Base-by-base conservation (phyloP, 2,329 filamentous ascomycete genomes). In the Colletotrichum lini region DNA sequence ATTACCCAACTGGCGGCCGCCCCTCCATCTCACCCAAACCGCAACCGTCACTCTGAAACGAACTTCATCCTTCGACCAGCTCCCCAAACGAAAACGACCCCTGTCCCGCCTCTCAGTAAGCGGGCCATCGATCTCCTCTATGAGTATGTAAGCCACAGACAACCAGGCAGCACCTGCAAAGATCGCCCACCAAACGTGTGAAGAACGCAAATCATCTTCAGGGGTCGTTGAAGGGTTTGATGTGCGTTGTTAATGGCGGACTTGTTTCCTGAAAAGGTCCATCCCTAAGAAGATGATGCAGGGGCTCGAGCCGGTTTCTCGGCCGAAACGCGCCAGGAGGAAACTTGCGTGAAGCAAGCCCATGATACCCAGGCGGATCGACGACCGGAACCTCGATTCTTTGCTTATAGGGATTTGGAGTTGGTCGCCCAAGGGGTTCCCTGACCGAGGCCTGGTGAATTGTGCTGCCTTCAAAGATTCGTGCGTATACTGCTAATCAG, bases 31-130 rank as follows among this genome's bases (percentile, higher is more conserved):
- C 53, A 45, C 57, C 68, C 56, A 45, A 63, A 12, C 44, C 18
- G 42, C 53, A 52, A 50, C 68, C 56, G 52, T 68, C 50, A 59
- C 58, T 63, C 65, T 71, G 68, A 71, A 71, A 71, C 68, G 50
- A 71, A 65, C 65, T 59, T 68, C 64, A 71, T 40, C 64, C 49
- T 47, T 47, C 58, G 65, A 62, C 52, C 58, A 30, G 26, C 21
- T 47, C 57, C 38, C 54, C 10, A 30, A 54, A 54, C 18, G 13
- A 18, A 13, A 6, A 30, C 38, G 52, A 21, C 47, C 63, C 42
- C 45, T 53, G 45, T n/a, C 47, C 16, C 38, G 35, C n/a, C 49
- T 26, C 58, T 61, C 45, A 45, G 58, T 49, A 50, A 61, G 53
- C 35, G 30, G 30, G 18, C 23, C 44, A 40, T 23, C 44, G 21